Evolutionary conservation across 805 yeast species (phyloP).

Genomic region (Myxozyma kluyveri): DNA sequence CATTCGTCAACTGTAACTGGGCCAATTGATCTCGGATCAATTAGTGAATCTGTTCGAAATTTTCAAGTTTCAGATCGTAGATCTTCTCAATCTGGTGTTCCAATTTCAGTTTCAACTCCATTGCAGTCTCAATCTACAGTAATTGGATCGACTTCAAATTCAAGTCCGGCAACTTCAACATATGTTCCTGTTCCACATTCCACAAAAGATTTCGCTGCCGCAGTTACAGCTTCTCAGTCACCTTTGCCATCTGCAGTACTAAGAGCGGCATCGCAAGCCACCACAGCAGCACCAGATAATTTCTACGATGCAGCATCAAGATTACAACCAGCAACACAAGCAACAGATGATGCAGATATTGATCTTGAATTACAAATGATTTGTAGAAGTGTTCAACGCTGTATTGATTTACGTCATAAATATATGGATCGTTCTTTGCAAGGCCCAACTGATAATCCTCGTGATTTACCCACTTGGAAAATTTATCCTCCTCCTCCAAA

Average conservation of each 20-base stretch:
- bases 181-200: neutral
- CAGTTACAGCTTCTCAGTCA: neutral
- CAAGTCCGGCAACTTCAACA: neutral
- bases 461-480: conserved; percentile 68
- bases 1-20: neutral
- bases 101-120: neutral
- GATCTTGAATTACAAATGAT: conserved; percentile 38
- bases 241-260: neutral
- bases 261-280: neutral
- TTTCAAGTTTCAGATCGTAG: neutral
- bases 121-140: too few species aligned
- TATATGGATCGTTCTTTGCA: conserved; percentile 74
- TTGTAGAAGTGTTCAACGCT: conserved; percentile 42
- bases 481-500: conserved; percentile 93
- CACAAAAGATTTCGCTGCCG: neutral
- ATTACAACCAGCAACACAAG: neutral
- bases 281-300: neutral
- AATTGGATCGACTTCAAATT: neutral
- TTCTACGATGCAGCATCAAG: neutral
- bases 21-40: neutral
- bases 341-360: conserved; percentile 26
- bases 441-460: conserved; percentile 75
- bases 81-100: neutral
- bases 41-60: neutral
- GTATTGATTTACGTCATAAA: conserved; percentile 71